Conservation (phyloP, 2,329 filamentous ascomycete species). For the Alternaria sp. region DNA sequence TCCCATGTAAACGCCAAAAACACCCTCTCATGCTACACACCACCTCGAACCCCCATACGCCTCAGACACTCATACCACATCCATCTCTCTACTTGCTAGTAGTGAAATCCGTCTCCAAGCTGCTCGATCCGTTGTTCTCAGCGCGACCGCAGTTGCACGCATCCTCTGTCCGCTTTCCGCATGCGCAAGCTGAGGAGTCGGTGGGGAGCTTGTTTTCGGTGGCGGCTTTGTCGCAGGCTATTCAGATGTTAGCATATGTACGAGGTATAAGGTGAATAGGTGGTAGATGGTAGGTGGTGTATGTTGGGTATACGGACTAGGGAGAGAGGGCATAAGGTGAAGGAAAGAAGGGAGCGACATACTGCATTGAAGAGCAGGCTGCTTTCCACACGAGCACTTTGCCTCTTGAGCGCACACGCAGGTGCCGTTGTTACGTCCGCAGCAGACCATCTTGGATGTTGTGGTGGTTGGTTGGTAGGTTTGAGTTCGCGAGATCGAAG, state of each 20-base stretch:
- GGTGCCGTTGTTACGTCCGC: constrained; percentile 62
- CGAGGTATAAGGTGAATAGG: not conserved
- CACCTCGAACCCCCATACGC: not conserved
- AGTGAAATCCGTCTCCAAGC: constrained; percentile 86
- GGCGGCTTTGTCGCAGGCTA: constrained; percentile 73
- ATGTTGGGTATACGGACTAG: not conserved
- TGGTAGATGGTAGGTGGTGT: not conserved
- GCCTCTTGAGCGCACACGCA: constrained; percentile 66
- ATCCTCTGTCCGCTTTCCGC: constrained; percentile 72
- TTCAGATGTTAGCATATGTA: constrained; percentile 9
- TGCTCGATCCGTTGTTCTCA: constrained; percentile 65
- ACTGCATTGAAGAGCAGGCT: constrained; percentile 83
- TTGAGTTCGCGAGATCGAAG: not conserved
- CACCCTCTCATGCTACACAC: constrained; percentile 11
- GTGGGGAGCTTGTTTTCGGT: constrained; percentile 72
- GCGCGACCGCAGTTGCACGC: constrained; percentile 84
- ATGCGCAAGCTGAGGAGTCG: constrained; percentile 72
- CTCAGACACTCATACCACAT: not conserved
- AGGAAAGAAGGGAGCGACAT: constrained; percentile 26
- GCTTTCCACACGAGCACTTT: constrained; percentile 87
- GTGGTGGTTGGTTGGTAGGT: constrained; percentile 5
- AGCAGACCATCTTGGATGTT: constrained; percentile 59
- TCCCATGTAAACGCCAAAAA: constrained; percentile 13
- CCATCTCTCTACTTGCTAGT: constrained; percentile 59
- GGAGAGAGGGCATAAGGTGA: constrained; percentile 7